Conservation (phyloP, 2,329 filamentous ascomycete genomes). For the Periglandula ipomoeae region DNA sequence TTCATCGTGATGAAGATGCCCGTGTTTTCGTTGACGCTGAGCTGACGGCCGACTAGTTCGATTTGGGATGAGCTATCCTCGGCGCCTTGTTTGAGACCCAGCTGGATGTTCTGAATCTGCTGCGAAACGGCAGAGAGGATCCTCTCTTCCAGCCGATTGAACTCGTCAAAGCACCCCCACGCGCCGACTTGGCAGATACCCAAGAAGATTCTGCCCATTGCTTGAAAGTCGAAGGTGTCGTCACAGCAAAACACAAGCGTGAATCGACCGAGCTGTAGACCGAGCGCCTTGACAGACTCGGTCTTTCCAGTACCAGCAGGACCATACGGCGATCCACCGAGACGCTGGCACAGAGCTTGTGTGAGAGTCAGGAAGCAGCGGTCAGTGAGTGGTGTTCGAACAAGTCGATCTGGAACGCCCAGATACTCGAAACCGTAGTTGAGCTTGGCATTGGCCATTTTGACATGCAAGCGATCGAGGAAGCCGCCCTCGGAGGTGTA, state of each 20-base stretch:
- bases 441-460: slow-evolving; percentile 93
- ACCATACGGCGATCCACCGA: slow-evolving; percentile 94
- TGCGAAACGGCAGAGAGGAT: slow-evolving; percentile 97
- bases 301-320: slow-evolving; percentile 98
- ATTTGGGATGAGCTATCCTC: slow-evolving; percentile 82
- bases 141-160: slow-evolving; percentile 96
- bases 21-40: slow-evolving; percentile 84
- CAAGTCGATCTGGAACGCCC: slow-evolving; percentile 89
- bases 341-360: slow-evolving; percentile 85
- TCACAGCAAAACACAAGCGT: slow-evolving; percentile 99
- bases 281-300: slow-evolving; percentile 95
- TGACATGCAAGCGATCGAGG: slow-evolving; percentile 73
- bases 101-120: slow-evolving; percentile 98
- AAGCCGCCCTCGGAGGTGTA: slow-evolving; percentile 77
- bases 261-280: slow-evolving; percentile 91
- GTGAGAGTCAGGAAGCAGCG: slow-evolving; percentile 97
- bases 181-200: slow-evolving; percentile 98
- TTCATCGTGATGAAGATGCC: slow-evolving; percentile 99
- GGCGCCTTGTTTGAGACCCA: slow-evolving; percentile 78
- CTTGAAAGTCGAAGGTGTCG: slow-evolving; percentile 98
- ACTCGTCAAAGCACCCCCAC: slow-evolving; percentile 99
- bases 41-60: slow-evolving; percentile 83
- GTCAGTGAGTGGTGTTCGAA: slow-evolving; percentile 93
- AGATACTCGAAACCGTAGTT: slow-evolving; percentile 98
- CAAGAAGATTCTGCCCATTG: slow-evolving; percentile 98